Evolutionary conservation across 352 stramenopile species (phyloP), one percentile per base, ranked within the genome.

Genomic region (Albugo laibachii): DNA sequence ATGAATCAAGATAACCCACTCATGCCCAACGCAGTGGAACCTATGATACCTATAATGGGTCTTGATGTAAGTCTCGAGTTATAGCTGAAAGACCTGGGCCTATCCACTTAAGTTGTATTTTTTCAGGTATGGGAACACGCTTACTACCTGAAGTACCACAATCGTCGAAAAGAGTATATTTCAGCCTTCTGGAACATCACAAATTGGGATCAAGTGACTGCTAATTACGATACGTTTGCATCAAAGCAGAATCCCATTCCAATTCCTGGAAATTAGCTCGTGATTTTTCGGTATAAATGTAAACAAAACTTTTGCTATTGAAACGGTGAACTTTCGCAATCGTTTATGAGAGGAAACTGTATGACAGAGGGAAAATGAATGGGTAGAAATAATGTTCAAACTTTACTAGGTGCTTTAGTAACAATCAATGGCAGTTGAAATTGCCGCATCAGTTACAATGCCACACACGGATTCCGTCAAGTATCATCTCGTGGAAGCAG

Each of bases 401-500:
- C 24, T 31, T 31, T 31, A 31, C 8, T 8, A 10, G 24, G 8
- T 8, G 8, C 8, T 31, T 31, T 31, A 10, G 3, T 8, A 31
- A 31, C 3, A 8, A 10, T 8, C 24, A 31, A 31, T 31, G 3
- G 24, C 24, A 31, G 24, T 31, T 8, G 24, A 31, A 31, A 31
- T 31, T 31, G 24, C 24, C 24, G 8, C 24, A 8, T 31, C 8
- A 3, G 24, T 8, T 10, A 31, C 24, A 31, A 31, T 31, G 24
- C 3, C 3, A 31, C 3, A 31, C 24, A 31, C 24, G 3, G 24
- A 31, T 10, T 31, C 24, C 41, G 65, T 86, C 62, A 89, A 89
- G 64, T 89, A 86, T 61, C 73, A 61, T 38, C 59, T 89, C 11
- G 76, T 89, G 31, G 76, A 86, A 56, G 76, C 76, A 10, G 76